Conservation (phyloP, 345 rosid genomes). For the Populus nigra region DNA sequence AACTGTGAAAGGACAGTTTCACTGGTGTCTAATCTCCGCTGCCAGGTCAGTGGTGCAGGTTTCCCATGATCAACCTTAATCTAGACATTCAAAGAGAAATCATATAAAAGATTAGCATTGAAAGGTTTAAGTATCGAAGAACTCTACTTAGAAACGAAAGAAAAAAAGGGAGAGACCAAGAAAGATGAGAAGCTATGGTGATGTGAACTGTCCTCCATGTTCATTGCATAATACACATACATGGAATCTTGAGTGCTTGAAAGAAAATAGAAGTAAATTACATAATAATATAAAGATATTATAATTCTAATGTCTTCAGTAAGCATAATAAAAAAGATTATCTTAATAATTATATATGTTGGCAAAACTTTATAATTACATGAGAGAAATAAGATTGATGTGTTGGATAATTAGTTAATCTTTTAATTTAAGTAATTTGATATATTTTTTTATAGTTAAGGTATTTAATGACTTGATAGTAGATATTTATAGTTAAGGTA, state of each 20-base stretch:
- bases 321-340: too few relatives aligned
- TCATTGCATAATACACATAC: too few relatives aligned
- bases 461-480: too few relatives aligned
- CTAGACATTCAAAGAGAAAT: background rate
- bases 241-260: too few relatives aligned
- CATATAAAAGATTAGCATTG: slow-evolving; percentile 3
- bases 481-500: too few relatives aligned
- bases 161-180: background rate
- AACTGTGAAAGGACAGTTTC: slow-evolving; percentile 13
- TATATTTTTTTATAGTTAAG: rapidly evolving
- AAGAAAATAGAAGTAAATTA: too few relatives aligned
- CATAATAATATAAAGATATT: too few relatives aligned
- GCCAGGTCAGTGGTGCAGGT: slow-evolving; percentile 37
- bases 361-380: too few relatives aligned
- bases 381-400: too few relatives aligned
- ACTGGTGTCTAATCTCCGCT: slow-evolving; percentile 16
- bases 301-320: too few relatives aligned
- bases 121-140: background rate
- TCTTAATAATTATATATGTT: too few relatives aligned
- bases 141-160: background rate
- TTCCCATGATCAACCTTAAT: slow-evolving; percentile 29
- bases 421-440: too few relatives aligned
- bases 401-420: rapidly evolving
- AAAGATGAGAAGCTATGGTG: background rate
- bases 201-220: background rate